Evolutionary conservation across 176 grass and related monocot species (phyloP), one percentile per base, ranked within the genome.

Genomic region (Guadua angustifolia): DNA sequence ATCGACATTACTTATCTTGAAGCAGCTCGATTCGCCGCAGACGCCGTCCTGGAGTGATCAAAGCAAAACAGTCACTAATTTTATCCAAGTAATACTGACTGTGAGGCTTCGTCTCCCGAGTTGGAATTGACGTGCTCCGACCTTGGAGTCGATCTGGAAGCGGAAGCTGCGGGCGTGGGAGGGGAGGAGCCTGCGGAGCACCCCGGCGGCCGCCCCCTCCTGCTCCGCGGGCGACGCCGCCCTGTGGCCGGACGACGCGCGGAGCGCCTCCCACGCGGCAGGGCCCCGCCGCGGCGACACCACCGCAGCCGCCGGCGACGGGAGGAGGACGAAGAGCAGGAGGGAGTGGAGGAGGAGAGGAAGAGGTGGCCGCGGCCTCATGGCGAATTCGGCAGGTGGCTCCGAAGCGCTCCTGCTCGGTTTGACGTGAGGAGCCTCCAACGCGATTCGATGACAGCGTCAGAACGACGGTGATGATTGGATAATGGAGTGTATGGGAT

Each of bases 71-170:
- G 5, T 39, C 21, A 69, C 47, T 1, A 83, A 70, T 45, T 59
- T 11, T 40, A 69, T 32, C 42, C 24, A 21, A 63, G 7, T 13
- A 61, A 36, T 29, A 21, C 43, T 32, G 40, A 45, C 9, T 45
- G 22, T 19, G 79, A 19, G 66, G 50, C 81, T 60, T 66, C 45
- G 39, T 22, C 19, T 22, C 26, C 32, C 22, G 26, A 78, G 58
- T 44, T 25, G 50, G 53, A 9, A 19, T 1, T 25, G 24, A 13
- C 38, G 40, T 21, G 63, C 72, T 60, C 24, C 10, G 44, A 98
- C 95, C 88, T 95, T 84, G 71, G 90, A 77, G 74, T 91, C 91
- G 65, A 98, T 98, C 67, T 83, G 80, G 89, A 98, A 92, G 44
- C 81, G 86, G 79, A 98, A 98, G 88, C 95, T 98, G 63, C 71